A percentile compares a stretch with the other conserved stretches of the same genome.
Conservation (phyloP, 768 basidiomycete species). For the Termitomyces sp. region DNA sequence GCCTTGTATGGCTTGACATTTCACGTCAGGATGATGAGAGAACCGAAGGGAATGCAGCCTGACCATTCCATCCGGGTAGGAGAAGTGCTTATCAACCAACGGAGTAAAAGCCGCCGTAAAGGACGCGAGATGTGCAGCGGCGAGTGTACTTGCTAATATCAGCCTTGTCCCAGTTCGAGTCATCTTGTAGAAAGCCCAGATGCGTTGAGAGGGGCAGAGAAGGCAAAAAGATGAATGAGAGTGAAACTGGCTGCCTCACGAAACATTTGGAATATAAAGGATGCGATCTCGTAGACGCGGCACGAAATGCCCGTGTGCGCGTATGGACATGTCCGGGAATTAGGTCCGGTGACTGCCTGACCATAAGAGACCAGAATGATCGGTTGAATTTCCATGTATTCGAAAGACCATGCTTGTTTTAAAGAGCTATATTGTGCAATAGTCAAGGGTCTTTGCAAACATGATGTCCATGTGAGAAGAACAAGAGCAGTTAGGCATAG, state of each 20-base stretch:
- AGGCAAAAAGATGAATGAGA: no score
- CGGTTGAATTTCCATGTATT: background rate
- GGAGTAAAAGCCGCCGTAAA: conserved; percentile 6
- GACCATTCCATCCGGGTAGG: conserved; percentile 13
- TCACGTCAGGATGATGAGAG: background rate
- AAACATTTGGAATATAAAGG: background rate
- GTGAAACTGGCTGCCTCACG: background rate
- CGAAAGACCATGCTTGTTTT: background rate
- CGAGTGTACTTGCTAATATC: background rate
- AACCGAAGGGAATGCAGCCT: background rate
- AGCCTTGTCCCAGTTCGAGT: background rate
- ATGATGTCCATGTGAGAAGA: background rate
- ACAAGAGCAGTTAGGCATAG: no score
- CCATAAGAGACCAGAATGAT: background rate
- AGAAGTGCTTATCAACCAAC: conserved; percentile 11
- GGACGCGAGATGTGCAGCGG: background rate
- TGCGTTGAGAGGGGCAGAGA: background rate
- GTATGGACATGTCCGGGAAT: background rate
- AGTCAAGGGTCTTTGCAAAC: background rate
- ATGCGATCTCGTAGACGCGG: background rate
- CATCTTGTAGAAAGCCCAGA: background rate
- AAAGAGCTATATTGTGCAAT: background rate
- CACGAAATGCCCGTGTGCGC: background rate
- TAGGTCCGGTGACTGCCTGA: background rate
- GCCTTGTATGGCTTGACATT: conserved; percentile 44